These are phyloP conservation scores for Cylindrotheca closterium DNA, from an alignment of 108 stramenopile species.

Conservation along the genomic window DNA sequence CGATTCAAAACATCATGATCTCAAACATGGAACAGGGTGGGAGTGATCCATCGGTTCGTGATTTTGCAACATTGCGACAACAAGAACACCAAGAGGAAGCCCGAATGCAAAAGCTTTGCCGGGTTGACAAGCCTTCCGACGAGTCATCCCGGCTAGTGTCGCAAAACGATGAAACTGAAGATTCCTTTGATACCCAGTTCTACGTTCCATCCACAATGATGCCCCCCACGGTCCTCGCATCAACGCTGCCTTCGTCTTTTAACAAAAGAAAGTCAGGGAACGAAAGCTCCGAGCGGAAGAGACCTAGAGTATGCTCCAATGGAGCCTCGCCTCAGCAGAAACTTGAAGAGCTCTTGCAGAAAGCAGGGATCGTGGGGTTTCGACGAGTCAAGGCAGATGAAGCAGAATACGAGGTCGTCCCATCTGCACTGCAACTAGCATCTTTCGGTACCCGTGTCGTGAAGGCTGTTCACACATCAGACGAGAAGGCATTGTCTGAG, in stretches of 20 bases:
- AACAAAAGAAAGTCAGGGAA: not conserved
- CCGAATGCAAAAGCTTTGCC: not conserved
- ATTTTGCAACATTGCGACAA: not conserved
- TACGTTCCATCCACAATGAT: constrained; percentile 19
- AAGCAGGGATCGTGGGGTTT: not conserved
- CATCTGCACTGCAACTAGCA: constrained; percentile 73
- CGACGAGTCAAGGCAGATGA: constrained; percentile 28
- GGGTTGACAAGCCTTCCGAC: not conserved
- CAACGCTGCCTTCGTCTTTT: not conserved
- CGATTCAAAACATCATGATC: too few relatives aligned
- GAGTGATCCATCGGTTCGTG: too few relatives aligned
- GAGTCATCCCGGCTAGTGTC: not conserved
- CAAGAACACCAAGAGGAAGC: not conserved
- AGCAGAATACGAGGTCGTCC: constrained; percentile 65
- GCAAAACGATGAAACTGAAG: not conserved
- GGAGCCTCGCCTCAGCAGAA: constrained; percentile 6
- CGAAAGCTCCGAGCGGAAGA: not conserved
- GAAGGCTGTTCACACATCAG: constrained; percentile 66
- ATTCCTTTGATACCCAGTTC: not conserved
- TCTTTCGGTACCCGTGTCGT: constrained; percentile 80
- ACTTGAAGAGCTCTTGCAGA: not conserved
- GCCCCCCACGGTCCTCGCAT: constrained; percentile 14
- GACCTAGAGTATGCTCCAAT: constrained; percentile 2
- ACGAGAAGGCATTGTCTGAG: constrained; percentile 38
- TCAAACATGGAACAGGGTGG: too few relatives aligned